A percentile compares a stretch with the other conserved stretches of the same genome.
Conservation (phyloP, 805 yeast species). For the Saccharomycopsis sp. region DNA sequence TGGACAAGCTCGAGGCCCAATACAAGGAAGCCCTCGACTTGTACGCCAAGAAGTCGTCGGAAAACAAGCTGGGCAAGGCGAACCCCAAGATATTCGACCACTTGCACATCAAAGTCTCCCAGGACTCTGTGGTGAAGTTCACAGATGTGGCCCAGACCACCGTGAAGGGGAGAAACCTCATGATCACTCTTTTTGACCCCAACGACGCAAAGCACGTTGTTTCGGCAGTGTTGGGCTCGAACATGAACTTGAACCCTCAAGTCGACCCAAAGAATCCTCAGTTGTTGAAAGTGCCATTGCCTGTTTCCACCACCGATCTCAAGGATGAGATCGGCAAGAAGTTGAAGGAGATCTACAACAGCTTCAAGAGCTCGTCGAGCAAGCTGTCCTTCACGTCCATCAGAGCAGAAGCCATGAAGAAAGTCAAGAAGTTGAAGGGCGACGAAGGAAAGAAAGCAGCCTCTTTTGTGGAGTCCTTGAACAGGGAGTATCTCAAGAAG, state of each 20-base stretch:
- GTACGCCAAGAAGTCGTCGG: constrained; percentile 49
- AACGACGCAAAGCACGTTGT: constrained; percentile 57
- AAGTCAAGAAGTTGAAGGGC: constrained; percentile 41
- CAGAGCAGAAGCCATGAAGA: constrained; percentile 51
- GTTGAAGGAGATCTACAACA: constrained; percentile 59
- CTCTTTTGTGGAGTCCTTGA: constrained; percentile 58
- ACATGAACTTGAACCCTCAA: constrained; percentile 73
- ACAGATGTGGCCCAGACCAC: constrained; percentile 64
- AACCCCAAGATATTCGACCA: constrained; percentile 59
- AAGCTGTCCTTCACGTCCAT: constrained; percentile 45
- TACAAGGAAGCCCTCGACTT: constrained; percentile 42
- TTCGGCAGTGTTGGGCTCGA: constrained; percentile 59
- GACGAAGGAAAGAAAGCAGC: constrained; percentile 48
- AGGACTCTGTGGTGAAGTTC: constrained; percentile 39
- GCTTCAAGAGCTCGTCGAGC: constrained; percentile 41
- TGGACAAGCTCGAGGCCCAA: constrained; percentile 32
- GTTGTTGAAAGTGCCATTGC: constrained; percentile 62
- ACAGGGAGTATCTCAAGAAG: constrained; percentile 53
- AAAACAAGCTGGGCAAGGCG: constrained; percentile 59
- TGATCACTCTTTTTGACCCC: constrained; percentile 86
- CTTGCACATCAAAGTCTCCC: constrained; percentile 41
- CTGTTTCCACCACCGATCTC: constrained; percentile 64
- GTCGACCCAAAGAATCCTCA: constrained; percentile 64
- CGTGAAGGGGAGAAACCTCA: constrained; percentile 48
- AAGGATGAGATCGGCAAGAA: constrained; percentile 46